These are phyloP conservation scores for Aspergillus sp. DNA, from an alignment of 2,329 filamentous ascomycete species.

Conservation along the genomic window DNA sequence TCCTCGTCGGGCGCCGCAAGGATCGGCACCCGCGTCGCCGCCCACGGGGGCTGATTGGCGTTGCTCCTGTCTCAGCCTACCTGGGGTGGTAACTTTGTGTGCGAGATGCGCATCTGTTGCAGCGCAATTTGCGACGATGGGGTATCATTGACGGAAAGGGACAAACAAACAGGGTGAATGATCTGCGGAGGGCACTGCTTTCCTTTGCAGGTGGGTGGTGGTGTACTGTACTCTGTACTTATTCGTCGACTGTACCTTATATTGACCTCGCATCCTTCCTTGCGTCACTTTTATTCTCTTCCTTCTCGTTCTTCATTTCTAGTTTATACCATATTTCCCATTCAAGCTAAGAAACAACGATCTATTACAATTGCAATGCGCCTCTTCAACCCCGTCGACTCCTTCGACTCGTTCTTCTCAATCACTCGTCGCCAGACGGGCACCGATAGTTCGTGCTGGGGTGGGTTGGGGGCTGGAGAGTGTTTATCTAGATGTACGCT, in stretches of 20 bases:
- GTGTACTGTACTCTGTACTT: no score
- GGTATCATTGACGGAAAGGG: neutral
- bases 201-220: no score
- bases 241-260: neutral
- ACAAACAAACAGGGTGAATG: neutral
- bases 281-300: no score
- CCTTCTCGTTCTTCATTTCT: neutral
- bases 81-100: neutral
- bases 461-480: conserved; percentile 1
- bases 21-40: conserved; percentile 1
- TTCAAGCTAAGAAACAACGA: neutral
- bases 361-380: neutral
- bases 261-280: neutral
- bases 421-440: conserved; percentile 5
- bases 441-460: conserved; percentile 4
- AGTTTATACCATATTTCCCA: neutral
- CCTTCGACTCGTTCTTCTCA: neutral
- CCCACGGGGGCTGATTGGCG: neutral
- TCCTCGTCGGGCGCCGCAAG: neutral
- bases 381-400: conserved; percentile 9
- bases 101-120: neutral
- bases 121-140: neutral
- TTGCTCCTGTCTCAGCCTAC: neutral
- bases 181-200: neutral
- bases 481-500: conserved; percentile 12